Conservation (phyloP, 192 early-diverging fungal species). For the Entomortierella parvispora region DNA sequence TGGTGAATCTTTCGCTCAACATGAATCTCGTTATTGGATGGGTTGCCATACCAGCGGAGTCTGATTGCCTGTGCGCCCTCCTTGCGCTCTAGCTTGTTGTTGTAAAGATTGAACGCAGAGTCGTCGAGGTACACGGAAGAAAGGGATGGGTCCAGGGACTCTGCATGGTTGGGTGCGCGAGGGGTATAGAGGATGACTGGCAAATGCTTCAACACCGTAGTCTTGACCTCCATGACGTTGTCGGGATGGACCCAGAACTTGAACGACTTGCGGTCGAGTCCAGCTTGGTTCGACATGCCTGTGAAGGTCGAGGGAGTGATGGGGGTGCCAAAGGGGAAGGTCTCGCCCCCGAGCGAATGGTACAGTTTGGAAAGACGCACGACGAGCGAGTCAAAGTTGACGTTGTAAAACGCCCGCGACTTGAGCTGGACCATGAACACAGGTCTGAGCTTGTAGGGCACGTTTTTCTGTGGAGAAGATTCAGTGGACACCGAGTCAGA, state of each 20-base stretch:
- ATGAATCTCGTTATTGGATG: constrained; percentile 79
- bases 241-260: constrained; percentile 98
- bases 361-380: constrained; percentile 86
- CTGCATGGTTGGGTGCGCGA: constrained; percentile 66
- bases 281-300: constrained; percentile 48
- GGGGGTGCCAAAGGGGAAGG: constrained; percentile 33
- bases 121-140: constrained; percentile 96
- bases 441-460: constrained; percentile 74
- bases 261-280: constrained; percentile 84
- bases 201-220: constrained; percentile 87
- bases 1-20: constrained; percentile 70
- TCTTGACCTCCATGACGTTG: constrained; percentile 95
- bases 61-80: constrained; percentile 92
- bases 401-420: constrained; percentile 83
- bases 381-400: constrained; percentile 87
- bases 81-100: constrained; percentile 85
- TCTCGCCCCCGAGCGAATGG: constrained; percentile 59
- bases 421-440: constrained; percentile 86
- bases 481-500: neutral
- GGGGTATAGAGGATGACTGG: constrained; percentile 91
- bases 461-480: constrained; percentile 33
- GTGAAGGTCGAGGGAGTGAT: constrained; percentile 41
- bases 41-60: constrained; percentile 93
- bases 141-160: constrained; percentile 85
- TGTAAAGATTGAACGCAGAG: constrained; percentile 86